Percentiles rank a stretch among this genome's conserved stretches.
Conservation (phyloP, 352 stramenopile genomes). For the Phytopythium montanum region DNA sequence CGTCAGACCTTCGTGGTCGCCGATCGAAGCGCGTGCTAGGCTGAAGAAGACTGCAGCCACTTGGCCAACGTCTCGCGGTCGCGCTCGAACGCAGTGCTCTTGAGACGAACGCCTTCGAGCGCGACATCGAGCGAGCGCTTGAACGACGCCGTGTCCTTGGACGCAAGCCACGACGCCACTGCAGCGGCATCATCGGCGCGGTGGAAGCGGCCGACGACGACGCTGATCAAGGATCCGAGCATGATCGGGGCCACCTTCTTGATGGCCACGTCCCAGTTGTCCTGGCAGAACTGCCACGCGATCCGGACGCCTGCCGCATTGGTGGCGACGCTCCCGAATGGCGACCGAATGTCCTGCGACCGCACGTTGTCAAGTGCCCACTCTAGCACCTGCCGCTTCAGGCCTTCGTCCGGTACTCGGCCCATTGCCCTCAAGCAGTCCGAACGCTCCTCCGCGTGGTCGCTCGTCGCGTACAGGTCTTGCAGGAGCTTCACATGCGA, state of each 20-base stretch:
- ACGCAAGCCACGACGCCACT: slow-evolving; percentile 49
- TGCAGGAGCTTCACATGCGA: slow-evolving; percentile 52
- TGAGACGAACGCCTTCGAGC: slow-evolving; percentile 57
- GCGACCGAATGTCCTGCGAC: slow-evolving; percentile 53
- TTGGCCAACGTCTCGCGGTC: slow-evolving; percentile 49
- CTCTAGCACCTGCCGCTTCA: slow-evolving; percentile 67
- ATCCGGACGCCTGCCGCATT: slow-evolving; percentile 42
- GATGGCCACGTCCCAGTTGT: slow-evolving; percentile 52
- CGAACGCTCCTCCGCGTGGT: slow-evolving; percentile 63
- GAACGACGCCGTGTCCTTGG: slow-evolving; percentile 56
- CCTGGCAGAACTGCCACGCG: slow-evolving; percentile 65
- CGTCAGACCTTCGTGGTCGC: background rate
- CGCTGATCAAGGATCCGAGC: slow-evolving; percentile 39
- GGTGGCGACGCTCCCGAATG: slow-evolving; percentile 52
- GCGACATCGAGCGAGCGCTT: slow-evolving; percentile 48
- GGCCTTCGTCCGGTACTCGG: slow-evolving; percentile 26
- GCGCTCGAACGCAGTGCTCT: slow-evolving; percentile 40
- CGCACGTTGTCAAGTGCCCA: slow-evolving; percentile 68
- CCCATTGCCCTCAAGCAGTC: slow-evolving; percentile 61
- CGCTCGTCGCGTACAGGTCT: slow-evolving; percentile 53
- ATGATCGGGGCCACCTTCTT: slow-evolving; percentile 60
- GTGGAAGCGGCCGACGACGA: slow-evolving; percentile 40
- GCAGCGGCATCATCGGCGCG: slow-evolving; percentile 42
- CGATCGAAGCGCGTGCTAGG: background rate
- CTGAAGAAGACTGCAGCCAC: slow-evolving; percentile 37